Evolutionary conservation across 345 rosid species (phyloP), one percentile per base, ranked within the genome.

Genomic region (Euphorbia lathyris): DNA sequence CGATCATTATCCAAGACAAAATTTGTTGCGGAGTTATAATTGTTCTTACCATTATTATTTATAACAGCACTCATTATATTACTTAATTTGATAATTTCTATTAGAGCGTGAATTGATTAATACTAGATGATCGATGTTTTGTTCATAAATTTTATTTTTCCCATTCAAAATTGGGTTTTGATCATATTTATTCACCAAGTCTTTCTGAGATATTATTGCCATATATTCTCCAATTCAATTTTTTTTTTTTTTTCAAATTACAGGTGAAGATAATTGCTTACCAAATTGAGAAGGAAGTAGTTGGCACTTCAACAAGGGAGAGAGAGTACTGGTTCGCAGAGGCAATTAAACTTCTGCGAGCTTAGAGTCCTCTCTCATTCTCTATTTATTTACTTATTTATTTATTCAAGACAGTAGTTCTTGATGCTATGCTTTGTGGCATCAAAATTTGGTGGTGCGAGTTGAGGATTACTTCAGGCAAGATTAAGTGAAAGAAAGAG

Each of bases 291-390:
- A 51, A 26, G 34, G 66, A 19, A 72, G 65, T 52, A 60, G 61
- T 70, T 67, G 65, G 63, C 47, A 55, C 59, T 60, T 77, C 64
- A 68, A 70, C 53, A 61, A 38, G 58, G 70, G 64, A 74, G 78
- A 72, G 83, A 73, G 93, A 84, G 82, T 83, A 71, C 86, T 79
- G 75, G 81, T 86, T 85, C 74, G 77, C 69, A 26, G 82, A 66
- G 86, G 79, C 74, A 40, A 58, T 63, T 57, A 19, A 69, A 79
- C 86, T 85, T 82, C 86, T 76, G 85, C 76, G 81, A 79, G 82
- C 96, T 81, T 70, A 76, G 83, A 74, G 66, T 83, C 84, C 86
- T 84, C 90, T 85, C 84, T 73, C 80, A 32, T 57, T 71, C 36
- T 38, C 61, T 66, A 51, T 52, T 65, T 14, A 4, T 58, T 27